Base-by-base conservation (phyloP, 768 basidiomycete genomes). In the Austroboletus eburneus region DNA sequence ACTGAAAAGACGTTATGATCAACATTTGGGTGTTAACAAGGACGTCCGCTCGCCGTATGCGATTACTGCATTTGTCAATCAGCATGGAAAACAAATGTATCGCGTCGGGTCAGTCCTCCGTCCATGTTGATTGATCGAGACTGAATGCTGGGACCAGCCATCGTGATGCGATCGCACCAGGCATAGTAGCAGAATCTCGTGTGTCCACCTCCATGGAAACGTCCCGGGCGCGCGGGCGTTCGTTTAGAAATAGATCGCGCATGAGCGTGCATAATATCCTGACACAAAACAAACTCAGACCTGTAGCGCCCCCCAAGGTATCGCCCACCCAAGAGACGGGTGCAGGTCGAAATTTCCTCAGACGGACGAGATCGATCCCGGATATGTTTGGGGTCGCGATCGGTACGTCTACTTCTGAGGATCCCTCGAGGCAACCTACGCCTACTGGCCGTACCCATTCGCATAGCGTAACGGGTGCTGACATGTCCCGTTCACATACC, bases 61-160 rank as follows among this genome's bases (percentile, higher is more conserved):
- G 32, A 87, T 89, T 56, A 90, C 87, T n/a, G 82, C 83, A 8
- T 82, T 87, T 57, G 76, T 85, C 39, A 90, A 87, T 60, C 86
- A 89, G 60, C 81, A 87, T 65, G 89, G 89, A 43, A 81, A 80
- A 57, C 74, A 77, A 61, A 79, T 86, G 74, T 90, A 73, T 67
- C 83, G 89, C 40, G 76, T 92, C 37, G 81, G 86, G 87, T 89
- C 50, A 65, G 83, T 76, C 24, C 32, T 40, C 9, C 45, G 42
- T 25, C 45, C 46, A 18, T 43, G 39, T 42, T 1, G 10, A 16
- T 13, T 22, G 25, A 42, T 39, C 52, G 12, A 64, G 41, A 12
- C 2, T 9, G 22, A 10, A 8, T 21, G 3, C 35, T 5, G 16
- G n/a, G 14, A 45, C 52, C 20, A 87, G 85, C 45, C 76, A 73